Conservation (phyloP, 2,329 filamentous ascomycete species). For the Alternaria hordeiaustralica region DNA sequence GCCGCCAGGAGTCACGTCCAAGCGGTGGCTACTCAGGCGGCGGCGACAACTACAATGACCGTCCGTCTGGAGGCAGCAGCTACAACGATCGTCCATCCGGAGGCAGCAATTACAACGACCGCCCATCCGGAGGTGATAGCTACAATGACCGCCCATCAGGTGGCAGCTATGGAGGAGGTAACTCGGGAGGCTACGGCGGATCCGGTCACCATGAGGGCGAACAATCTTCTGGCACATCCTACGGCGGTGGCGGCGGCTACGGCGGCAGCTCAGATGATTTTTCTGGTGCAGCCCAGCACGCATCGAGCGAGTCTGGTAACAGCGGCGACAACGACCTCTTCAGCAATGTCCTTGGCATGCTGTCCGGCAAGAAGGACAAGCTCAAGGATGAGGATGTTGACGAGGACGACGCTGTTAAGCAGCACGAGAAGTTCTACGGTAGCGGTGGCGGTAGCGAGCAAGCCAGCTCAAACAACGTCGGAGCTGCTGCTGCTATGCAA, state of each 20-base stretch:
- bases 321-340: constrained; percentile 62
- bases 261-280: constrained; percentile 58
- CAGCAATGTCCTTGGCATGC: constrained; percentile 61
- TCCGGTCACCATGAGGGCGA: constrained; percentile 34
- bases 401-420: constrained; percentile 70
- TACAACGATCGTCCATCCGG: constrained; percentile 29
- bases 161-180: constrained; percentile 19
- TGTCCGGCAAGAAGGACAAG: constrained; percentile 61
- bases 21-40: constrained; percentile 1
- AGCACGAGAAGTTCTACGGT: constrained; percentile 78
- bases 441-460: constrained; percentile 54
- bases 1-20: constrained; percentile 1
- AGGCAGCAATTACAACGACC: constrained; percentile 11
- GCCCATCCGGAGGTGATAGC: constrained; percentile 3
- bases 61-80: constrained; percentile 19
- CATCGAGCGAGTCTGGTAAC: constrained; percentile 60
- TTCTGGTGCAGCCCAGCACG: constrained; percentile 61
- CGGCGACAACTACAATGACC: constrained; percentile 20
- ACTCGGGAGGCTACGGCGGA: constrained; percentile 26
- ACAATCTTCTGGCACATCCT: constrained; percentile 51
- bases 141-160: constrained; percentile 33
- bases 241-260: constrained; percentile 48
- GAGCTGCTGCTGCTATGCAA: constrained; percentile 75
- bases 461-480: constrained; percentile 56
- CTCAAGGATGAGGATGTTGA: constrained; percentile 62